Evolutionary conservation across 129 eudicot genomes (phyloP).

Genomic region (Deinandra increscens): DNA sequence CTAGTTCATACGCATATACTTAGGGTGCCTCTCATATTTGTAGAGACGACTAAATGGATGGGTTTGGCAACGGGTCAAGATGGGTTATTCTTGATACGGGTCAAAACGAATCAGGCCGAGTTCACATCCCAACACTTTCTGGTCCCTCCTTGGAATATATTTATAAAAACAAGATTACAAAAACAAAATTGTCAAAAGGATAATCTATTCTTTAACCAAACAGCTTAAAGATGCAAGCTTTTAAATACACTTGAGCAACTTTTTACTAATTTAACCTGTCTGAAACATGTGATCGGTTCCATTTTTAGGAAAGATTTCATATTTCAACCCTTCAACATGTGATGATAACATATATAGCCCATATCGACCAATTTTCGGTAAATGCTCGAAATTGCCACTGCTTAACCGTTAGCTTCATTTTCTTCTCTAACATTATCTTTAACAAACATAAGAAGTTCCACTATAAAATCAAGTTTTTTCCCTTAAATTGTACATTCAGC

Average conservation of each 20-base stretch:
- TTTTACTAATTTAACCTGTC: too few relatives aligned
- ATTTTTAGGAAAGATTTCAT: too few relatives aligned
- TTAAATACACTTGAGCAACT: too few relatives aligned
- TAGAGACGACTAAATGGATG: neutral
- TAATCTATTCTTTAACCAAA: neutral
- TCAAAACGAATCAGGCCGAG: neutral
- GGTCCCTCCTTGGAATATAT: neutral
- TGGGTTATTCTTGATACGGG: neutral
- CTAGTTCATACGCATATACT: too few relatives aligned
- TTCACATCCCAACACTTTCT: neutral
- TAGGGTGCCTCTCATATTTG: neutral
- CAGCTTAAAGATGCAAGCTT: neutral
- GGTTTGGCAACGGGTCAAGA: neutral
- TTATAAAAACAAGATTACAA: neutral
- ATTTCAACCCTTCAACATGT: too few relatives aligned
- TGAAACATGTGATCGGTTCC: too few relatives aligned
- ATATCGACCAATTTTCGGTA: too few relatives aligned
- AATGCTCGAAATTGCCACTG: neutral
- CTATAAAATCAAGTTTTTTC: too few relatives aligned
- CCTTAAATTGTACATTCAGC: too few relatives aligned
- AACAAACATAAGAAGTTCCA: neutral
- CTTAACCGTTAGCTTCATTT: neutral
- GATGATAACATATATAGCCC: too few relatives aligned
- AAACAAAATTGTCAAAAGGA: neutral
- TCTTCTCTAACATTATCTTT: neutral